A percentile compares a stretch with the other conserved stretches of the same genome.
phyloP scores from a whole-genome alignment of 441 rosid species.

The Populus hybrid region DNA sequence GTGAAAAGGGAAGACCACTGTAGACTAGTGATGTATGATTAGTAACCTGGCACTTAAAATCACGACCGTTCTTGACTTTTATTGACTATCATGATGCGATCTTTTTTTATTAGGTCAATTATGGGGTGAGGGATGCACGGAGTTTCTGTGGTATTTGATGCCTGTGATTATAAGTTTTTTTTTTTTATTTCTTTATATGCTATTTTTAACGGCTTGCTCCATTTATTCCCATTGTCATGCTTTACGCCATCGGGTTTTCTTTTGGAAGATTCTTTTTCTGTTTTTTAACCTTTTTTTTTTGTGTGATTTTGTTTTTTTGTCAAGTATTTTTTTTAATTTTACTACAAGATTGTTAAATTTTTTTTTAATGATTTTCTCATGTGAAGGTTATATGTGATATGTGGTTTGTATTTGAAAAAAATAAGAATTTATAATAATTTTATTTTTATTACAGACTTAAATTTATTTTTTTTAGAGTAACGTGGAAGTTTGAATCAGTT shows the following conservation, averaged over 20 bases:
- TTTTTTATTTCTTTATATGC: neutral
- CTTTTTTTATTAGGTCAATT: neutral
- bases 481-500: too few species aligned
- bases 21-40: conserved; percentile 3
- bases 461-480: too few species aligned
- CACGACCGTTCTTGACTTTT: conserved; percentile 24
- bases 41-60: conserved; percentile 11
- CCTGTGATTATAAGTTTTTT: conserved; percentile 2
- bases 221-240: conserved; percentile 19
- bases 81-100: conserved; percentile 1
- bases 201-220: conserved; percentile 10
- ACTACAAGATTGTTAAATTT: too few species aligned
- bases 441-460: too few species aligned
- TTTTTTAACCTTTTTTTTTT: neutral
- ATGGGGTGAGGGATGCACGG: neutral
- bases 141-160: conserved; percentile 4
- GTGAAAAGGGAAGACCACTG: conserved; percentile 17
- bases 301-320: neutral
- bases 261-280: neutral
- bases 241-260: conserved; percentile 10
- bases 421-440: too few species aligned
- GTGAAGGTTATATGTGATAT: neutral
- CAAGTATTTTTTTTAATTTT: too few species aligned
- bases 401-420: neutral
- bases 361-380: neutral